phyloP scores from a whole-genome alignment of 495 filamentous ascomycete species.

The Penicillium longicatenatum region DNA sequence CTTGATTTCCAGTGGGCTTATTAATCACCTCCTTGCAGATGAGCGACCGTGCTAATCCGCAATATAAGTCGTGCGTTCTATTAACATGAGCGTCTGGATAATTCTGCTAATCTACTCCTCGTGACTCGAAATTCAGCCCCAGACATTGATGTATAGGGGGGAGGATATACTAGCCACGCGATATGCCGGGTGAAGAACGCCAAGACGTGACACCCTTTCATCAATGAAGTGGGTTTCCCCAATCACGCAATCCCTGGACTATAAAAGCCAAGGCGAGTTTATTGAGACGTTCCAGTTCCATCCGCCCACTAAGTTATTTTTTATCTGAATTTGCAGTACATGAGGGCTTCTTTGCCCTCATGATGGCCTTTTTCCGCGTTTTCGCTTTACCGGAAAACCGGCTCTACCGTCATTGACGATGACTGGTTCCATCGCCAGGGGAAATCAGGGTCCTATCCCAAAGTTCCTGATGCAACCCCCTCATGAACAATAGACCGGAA shows the following conservation, averaged over 20 bases:
- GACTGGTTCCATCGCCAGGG: constrained; percentile 18
- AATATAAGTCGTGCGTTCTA: neutral
- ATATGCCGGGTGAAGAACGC: neutral
- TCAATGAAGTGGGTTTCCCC: constrained; percentile 2
- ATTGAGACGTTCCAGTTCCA: constrained; percentile 3
- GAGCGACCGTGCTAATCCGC: constrained; percentile 7
- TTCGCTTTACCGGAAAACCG: constrained; percentile 28
- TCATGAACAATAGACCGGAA: neutral
- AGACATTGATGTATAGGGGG: neutral
- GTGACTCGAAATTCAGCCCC: neutral
- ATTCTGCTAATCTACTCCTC: neutral
- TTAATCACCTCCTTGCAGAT: constrained; percentile 28
- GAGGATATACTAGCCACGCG: neutral
- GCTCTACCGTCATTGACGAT: constrained; percentile 18
- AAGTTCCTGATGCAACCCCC: neutral
- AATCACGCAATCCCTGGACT: constrained; percentile 9
- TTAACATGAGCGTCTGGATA: neutral
- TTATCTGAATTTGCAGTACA: neutral
- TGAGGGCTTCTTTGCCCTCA: neutral
- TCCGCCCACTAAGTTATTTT: neutral
- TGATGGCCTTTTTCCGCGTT: constrained; percentile 4
- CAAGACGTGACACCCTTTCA: neutral
- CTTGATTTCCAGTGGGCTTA: constrained; percentile 16
- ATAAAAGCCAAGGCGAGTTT: constrained; percentile 18
- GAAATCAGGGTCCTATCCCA: neutral